Base-by-base conservation (phyloP, 164 flowering plant species). In the Aristolochia contorta region DNA sequence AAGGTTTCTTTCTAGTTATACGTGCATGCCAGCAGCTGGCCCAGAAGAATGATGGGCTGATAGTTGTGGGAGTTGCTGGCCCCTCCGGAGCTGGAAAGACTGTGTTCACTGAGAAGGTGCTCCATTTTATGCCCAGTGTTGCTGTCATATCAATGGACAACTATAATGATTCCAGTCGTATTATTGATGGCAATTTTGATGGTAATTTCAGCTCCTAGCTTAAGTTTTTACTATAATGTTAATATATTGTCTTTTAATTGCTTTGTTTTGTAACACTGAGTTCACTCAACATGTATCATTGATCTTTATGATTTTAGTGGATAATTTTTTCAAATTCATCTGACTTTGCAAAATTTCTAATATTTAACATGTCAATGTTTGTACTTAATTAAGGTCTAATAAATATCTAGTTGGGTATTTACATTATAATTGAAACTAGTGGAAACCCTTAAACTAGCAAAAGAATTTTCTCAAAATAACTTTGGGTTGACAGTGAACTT, bases 61-160 rank as follows among this genome's bases (percentile, higher is more conserved):
- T 86, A 70, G 65, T 91, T 61, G 79, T 91, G 10, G 99, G 99
- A 14, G 55, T 93, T 56, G 96, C 97, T 13, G 99, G 99, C 49
- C 99, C 96, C 25, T 91, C 97, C 54, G 99, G 99, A 14, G 96
- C 99, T 63, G 96, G 99, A 69, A 94, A 94, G 78, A 91, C 97
- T 55, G 77, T 85, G 1, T 91, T 91, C 47, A 86, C 96, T 1
- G 99, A 94, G 65, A 91, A 94, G 77, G 80, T 91, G 50, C 77
- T 87, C 61, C 85, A 80, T 65, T 87, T 89, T 66, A 88, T 89
- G 96, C 96, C 97, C 43, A 84, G 90, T 65, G 71, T 89, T 70
- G 93, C 93, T 51, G 85, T 89, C 62, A 85, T 94, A 65, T 89
- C 97, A 48, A 89, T 94, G 96, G 97, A 94, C 67, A 84, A 85